phyloP scores from a whole-genome alignment of 2,329 filamentous ascomycete species.

The Hypomyces perniciosus region DNA sequence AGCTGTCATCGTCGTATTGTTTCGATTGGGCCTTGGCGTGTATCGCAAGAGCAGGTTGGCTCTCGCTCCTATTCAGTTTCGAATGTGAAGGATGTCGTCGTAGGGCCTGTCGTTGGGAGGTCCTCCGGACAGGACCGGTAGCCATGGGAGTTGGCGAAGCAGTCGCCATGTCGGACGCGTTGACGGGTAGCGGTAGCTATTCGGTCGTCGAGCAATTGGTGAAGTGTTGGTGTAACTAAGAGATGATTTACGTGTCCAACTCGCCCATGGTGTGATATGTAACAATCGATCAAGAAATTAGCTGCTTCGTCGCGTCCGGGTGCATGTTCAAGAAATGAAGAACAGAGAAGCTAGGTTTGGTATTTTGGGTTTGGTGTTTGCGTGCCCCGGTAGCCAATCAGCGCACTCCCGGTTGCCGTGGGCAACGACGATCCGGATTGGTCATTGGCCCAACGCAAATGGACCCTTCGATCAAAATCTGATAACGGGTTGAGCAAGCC shows the following conservation, averaged over 20 bases:
- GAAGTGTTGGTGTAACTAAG: conserved; percentile 20
- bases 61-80: conserved; percentile 39
- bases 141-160: conserved; percentile 52
- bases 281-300: conserved; percentile 17
- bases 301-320: conserved; percentile 7
- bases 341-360: conserved; percentile 10
- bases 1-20: conserved; percentile 67
- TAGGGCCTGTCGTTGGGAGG: conserved; percentile 50
- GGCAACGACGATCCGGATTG: conserved; percentile 22
- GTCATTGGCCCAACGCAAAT: not conserved
- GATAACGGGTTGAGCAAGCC: too few species aligned
- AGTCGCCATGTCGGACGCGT: conserved; percentile 36
- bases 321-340: conserved; percentile 12
- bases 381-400: conserved; percentile 24
- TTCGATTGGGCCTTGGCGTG: conserved; percentile 32
- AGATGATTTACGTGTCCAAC: conserved; percentile 36
- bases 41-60: conserved; percentile 31
- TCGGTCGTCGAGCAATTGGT: conserved; percentile 16
- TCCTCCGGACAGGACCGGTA: conserved; percentile 44
- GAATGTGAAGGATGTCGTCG: conserved; percentile 45
- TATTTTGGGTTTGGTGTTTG: conserved; percentile 24
- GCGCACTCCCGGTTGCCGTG: conserved; percentile 22
- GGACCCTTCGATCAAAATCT: not conserved
- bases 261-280: conserved; percentile 32
- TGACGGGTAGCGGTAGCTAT: conserved; percentile 16